A percentile compares a stretch with the other conserved stretches of the same genome.
Conservation (phyloP, 352 stramenopile genomes). For the Phytophthora tubulina region DNA sequence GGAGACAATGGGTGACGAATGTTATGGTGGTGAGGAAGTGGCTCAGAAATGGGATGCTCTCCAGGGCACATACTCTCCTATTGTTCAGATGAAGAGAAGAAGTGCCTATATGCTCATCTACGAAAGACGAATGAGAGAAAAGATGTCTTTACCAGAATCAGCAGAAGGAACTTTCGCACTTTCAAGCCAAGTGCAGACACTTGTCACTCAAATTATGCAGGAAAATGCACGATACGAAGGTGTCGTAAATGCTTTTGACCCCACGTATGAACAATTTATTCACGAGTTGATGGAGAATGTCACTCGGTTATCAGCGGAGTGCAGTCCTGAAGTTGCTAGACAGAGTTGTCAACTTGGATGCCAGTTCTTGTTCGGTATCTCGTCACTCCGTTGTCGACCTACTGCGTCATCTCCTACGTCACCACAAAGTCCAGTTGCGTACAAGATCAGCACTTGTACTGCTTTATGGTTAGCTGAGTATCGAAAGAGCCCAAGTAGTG, state of each 20-base stretch:
- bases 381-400: slow-evolving; percentile 26
- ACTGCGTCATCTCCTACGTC: background rate
- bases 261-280: slow-evolving; percentile 45
- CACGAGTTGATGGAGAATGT: slow-evolving; percentile 23
- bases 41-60: slow-evolving; percentile 61
- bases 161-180: background rate
- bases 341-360: slow-evolving; percentile 37
- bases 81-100: slow-evolving; percentile 69
- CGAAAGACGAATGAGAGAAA: slow-evolving; percentile 41
- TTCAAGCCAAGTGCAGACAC: slow-evolving; percentile 22
- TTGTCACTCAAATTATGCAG: slow-evolving; percentile 31
- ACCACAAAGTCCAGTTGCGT: background rate
- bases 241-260: slow-evolving; percentile 50
- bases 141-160: background rate
- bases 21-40: slow-evolving; percentile 91
- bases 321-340: slow-evolving; percentile 11
- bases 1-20: slow-evolving; percentile 81
- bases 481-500: background rate
- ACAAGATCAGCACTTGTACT: slow-evolving; percentile 14
- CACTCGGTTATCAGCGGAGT: slow-evolving; percentile 1
- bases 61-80: slow-evolving; percentile 34
- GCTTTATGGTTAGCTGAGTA: slow-evolving; percentile 25
- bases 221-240: slow-evolving; percentile 49
- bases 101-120: slow-evolving; percentile 89
- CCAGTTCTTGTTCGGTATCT: slow-evolving; percentile 55